These are phyloP conservation scores for Fusarium brachygibbosum DNA, from an alignment of 2,329 filamentous ascomycete genomes.

Conservation along the genomic window DNA sequence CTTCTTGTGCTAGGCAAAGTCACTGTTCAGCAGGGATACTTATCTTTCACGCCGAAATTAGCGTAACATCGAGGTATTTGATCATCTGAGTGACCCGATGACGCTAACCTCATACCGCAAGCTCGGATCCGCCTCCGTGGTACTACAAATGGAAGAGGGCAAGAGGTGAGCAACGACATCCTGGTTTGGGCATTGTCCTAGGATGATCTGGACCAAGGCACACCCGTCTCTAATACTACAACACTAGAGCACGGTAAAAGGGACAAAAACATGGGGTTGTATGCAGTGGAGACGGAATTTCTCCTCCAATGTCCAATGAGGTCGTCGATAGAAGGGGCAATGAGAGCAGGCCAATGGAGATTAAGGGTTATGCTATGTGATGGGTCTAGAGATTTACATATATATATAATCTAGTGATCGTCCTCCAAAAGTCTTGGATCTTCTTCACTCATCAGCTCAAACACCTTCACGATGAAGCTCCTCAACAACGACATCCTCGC, in stretches of 20 bases:
- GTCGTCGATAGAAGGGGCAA: neutral
- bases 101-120: conserved; percentile 13
- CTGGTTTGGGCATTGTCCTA: conserved; percentile 12
- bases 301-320: neutral
- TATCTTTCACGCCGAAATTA: conserved; percentile 4
- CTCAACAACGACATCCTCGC: conserved; percentile 6
- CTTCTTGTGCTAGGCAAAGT: neutral
- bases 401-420: conserved; percentile 7
- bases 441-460: neutral
- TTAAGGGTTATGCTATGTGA: neutral
- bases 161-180: neutral
- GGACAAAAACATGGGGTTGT: neutral
- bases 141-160: conserved; percentile 20
- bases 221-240: conserved; percentile 1
- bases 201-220: conserved; percentile 22
- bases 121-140: conserved; percentile 28
- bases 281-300: neutral
- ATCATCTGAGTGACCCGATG: conserved; percentile 17
- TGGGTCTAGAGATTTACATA: neutral
- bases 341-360: neutral
- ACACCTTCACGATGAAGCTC: conserved; percentile 9
- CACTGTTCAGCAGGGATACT: neutral
- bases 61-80: conserved; percentile 5
- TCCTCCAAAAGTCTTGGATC: neutral
- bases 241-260: neutral